Evolutionary conservation across 257 asterid species (phyloP).

Genomic region (Plantago major): DNA sequence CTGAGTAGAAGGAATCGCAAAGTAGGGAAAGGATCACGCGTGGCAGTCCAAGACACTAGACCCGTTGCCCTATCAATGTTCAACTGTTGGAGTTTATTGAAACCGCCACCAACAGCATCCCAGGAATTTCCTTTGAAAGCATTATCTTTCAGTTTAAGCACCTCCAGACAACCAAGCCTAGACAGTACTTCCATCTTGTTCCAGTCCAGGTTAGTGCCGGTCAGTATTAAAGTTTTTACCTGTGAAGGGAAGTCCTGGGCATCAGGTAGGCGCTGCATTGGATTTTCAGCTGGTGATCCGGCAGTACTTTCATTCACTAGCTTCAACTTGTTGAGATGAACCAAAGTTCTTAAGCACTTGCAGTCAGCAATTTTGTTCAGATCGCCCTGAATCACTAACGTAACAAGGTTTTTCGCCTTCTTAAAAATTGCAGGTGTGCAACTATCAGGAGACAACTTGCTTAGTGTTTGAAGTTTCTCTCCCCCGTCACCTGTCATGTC

Average conservation of each 20-base stretch:
- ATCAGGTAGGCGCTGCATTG: not conserved
- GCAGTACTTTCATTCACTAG: not conserved
- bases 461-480: not conserved
- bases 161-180: not conserved
- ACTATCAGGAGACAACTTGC: conserved; percentile 3
- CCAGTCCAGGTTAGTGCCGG: conserved; percentile 1
- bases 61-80: not conserved
- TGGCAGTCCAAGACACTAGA: conserved; percentile 5
- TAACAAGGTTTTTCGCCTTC: not conserved
- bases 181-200: not conserved
- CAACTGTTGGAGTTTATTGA: not conserved
- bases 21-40: not conserved
- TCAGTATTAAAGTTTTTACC: not conserved
- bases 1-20: not conserved
- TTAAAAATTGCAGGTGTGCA: not conserved
- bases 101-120: not conserved
- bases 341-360: not conserved
- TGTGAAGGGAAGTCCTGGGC: not conserved
- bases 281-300: not conserved
- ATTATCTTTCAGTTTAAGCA: not conserved
- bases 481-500: conserved; percentile 3
- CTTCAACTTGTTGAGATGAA: conserved; percentile 4
- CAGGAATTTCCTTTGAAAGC: not conserved
- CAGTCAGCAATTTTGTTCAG: not conserved
- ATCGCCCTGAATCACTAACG: not conserved